Conservation (phyloP, 2,329 filamentous ascomycete species). For the Lomentospora prolificans region DNA sequence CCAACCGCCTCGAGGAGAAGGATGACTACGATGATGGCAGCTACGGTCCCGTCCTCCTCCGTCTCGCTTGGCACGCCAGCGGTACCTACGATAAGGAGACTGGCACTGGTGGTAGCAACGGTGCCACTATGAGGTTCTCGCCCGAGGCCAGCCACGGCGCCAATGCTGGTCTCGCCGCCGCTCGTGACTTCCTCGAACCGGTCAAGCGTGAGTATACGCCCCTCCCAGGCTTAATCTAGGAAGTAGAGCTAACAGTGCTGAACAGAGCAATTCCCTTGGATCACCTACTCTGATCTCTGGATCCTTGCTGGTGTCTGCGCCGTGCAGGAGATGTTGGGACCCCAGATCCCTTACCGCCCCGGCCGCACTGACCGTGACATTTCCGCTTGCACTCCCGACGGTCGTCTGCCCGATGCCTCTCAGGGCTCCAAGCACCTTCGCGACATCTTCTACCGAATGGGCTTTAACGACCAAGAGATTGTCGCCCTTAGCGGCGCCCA, state of each 20-base stretch:
- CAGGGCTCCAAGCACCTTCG: slow-evolving; percentile 76
- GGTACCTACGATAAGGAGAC: slow-evolving; percentile 88
- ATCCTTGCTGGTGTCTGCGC: slow-evolving; percentile 77
- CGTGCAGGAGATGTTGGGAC: slow-evolving; percentile 92
- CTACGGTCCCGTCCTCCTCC: slow-evolving; percentile 83
- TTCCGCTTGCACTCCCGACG: slow-evolving; percentile 83
- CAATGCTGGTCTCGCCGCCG: slow-evolving; percentile 79
- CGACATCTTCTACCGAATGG: slow-evolving; percentile 92
- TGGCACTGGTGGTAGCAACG: slow-evolving; percentile 85
- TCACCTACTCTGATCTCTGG: slow-evolving; percentile 94
- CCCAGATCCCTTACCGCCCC: slow-evolving; percentile 76
- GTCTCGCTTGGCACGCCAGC: slow-evolving; percentile 88
- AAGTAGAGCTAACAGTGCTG: not conserved
- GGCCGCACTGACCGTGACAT: slow-evolving; percentile 74
- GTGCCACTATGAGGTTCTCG: slow-evolving; percentile 91
- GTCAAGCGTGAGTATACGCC: slow-evolving; percentile 58
- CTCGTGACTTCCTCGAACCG: slow-evolving; percentile 87
- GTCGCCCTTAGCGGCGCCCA: slow-evolving; percentile 82
- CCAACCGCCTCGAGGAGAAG: slow-evolving; percentile 70
- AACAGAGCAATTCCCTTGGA: slow-evolving; percentile 73
- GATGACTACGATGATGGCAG: slow-evolving; percentile 95
- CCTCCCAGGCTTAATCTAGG: not conserved
- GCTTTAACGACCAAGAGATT: slow-evolving; percentile 94
- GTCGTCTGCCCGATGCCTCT: slow-evolving; percentile 70
- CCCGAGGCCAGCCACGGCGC: slow-evolving; percentile 86